Conservation (phyloP, 2,329 filamentous ascomycete species). For the Cercospora zeae-maydis region DNA sequence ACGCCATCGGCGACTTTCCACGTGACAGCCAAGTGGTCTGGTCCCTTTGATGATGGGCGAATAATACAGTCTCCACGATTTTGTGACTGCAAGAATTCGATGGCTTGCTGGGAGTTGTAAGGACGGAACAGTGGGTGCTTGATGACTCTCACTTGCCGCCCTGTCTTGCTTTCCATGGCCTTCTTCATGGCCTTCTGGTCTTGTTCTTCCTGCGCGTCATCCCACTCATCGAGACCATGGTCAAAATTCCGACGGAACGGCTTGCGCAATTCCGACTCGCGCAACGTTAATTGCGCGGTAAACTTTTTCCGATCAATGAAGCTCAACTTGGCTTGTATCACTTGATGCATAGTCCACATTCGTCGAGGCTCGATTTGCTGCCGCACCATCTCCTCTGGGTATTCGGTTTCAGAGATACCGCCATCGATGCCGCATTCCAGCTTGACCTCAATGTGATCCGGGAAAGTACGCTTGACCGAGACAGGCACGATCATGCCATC, state of each 20-base stretch:
- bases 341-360: conserved; percentile 75
- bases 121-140: conserved; percentile 95
- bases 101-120: conserved; percentile 87
- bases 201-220: conserved; percentile 59
- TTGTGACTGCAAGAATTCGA: conserved; percentile 87
- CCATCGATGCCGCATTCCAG: conserved; percentile 94
- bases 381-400: conserved; percentile 65
- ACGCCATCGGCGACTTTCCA: conserved; percentile 97
- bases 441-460: conserved; percentile 89
- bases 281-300: conserved; percentile 75
- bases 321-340: conserved; percentile 79
- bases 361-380: conserved; percentile 50
- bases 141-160: conserved; percentile 87
- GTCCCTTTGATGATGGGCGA: conserved; percentile 88
- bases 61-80: conserved; percentile 88
- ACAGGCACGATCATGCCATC: conserved; percentile 93
- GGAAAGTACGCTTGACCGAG: conserved; percentile 80
- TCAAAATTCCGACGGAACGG: conserved; percentile 68
- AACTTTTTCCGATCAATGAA: conserved; percentile 86
- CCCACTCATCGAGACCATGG: conserved; percentile 71
- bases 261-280: conserved; percentile 73
- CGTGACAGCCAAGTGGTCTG: conserved; percentile 90
- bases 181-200: conserved; percentile 76
- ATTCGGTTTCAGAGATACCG: conserved; percentile 76
- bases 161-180: conserved; percentile 74